Conservation (phyloP, 257 asterid genomes). For the Jasminum sambac region DNA sequence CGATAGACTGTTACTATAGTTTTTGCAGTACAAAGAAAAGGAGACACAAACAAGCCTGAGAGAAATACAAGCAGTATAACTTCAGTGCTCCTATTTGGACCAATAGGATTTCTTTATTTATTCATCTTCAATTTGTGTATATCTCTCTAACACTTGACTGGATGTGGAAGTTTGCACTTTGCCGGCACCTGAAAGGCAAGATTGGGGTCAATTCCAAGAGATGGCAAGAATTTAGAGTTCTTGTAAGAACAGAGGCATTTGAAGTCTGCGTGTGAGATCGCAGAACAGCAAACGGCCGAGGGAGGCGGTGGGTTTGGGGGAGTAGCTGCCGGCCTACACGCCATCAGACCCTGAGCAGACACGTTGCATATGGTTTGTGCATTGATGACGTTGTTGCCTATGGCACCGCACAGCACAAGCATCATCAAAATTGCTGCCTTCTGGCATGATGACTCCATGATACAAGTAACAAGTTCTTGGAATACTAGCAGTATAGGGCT, state of each 20-base stretch:
- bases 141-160: conserved; percentile 36
- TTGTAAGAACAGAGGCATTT: conserved; percentile 57
- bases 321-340: conserved; percentile 51
- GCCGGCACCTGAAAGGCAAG: conserved; percentile 57
- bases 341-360: conserved; percentile 40
- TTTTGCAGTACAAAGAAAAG: not conserved
- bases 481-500: too few species aligned
- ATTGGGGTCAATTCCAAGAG: conserved; percentile 53
- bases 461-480: not conserved
- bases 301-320: conserved; percentile 47
- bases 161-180: conserved; percentile 48
- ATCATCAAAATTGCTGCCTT: conserved; percentile 12
- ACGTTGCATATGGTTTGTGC: conserved; percentile 52
- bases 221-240: conserved; percentile 45
- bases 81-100: not conserved
- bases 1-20: not conserved
- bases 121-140: not conserved
- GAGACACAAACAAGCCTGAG: not conserved
- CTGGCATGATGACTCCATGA: conserved; percentile 22
- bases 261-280: conserved; percentile 50
- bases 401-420: conserved; percentile 19
- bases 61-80: not conserved
- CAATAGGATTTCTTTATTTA: not conserved
- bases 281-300: conserved; percentile 53
- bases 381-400: not conserved